phyloP scores from a whole-genome alignment of 371 early-diverging fungal species.

The Batkoa obscura region DNA sequence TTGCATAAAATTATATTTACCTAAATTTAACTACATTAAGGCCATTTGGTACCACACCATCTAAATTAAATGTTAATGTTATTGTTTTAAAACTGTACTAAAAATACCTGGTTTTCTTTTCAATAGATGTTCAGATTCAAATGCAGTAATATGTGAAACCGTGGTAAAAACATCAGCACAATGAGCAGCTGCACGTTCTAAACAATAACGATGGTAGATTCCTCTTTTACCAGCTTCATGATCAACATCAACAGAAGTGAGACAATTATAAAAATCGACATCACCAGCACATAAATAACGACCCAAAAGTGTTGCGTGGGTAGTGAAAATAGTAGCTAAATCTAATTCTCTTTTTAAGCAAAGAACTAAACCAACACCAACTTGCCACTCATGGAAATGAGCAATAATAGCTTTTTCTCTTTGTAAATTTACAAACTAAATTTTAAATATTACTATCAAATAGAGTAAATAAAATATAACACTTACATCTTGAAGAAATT shows the following conservation, averaged over 20 bases:
- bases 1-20: neutral
- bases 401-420: slow-evolving; percentile 62
- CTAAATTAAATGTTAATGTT: slow-evolving; percentile 15
- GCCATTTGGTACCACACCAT: slow-evolving; percentile 91
- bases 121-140: slow-evolving; percentile 82
- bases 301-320: slow-evolving; percentile 89
- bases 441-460: slow-evolving; percentile 4
- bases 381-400: slow-evolving; percentile 95
- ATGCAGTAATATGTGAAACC: slow-evolving; percentile 90
- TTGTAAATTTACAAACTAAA: slow-evolving; percentile 32
- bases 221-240: slow-evolving; percentile 90
- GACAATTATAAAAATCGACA: slow-evolving; percentile 89
- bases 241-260: slow-evolving; percentile 80
- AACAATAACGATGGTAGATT: slow-evolving; percentile 92
- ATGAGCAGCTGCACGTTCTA: slow-evolving; percentile 91
- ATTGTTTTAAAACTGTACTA: neutral
- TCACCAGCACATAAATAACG: slow-evolving; percentile 90
- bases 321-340: slow-evolving; percentile 87
- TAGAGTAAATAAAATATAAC: slow-evolving; percentile 5
- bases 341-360: slow-evolving; percentile 71
- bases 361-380: slow-evolving; percentile 75
- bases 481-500: slow-evolving; percentile 78
- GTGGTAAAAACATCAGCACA: slow-evolving; percentile 92
- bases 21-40: slow-evolving; percentile 84
- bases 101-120: slow-evolving; percentile 71